Evolutionary conservation across 1,139 yeast genomes (phyloP).

Genomic region (Suhomyces terraborum): DNA sequence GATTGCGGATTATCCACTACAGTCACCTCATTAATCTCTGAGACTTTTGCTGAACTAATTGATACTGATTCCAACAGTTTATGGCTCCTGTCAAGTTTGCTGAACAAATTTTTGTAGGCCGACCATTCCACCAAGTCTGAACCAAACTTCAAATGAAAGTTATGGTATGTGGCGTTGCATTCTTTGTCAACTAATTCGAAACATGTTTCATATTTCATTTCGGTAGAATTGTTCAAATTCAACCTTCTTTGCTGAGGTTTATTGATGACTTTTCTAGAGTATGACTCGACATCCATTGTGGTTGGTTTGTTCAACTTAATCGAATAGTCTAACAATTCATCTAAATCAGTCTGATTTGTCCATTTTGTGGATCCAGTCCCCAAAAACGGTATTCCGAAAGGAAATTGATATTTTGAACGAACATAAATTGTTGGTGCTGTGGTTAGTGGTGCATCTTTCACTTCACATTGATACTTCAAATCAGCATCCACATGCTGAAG

Average conservation of each 20-base stretch:
- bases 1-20: not conserved
- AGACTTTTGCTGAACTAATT: not conserved
- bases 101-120: constrained; percentile 17
- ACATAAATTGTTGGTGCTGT: constrained; percentile 10
- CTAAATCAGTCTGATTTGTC: constrained; percentile 36
- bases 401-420: constrained; percentile 16
- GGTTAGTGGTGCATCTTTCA: constrained; percentile 30
- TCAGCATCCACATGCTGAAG: constrained; percentile 65
- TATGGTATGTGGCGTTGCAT: not conserved
- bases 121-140: constrained; percentile 28
- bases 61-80: not conserved
- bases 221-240: not conserved
- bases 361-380: constrained; percentile 29
- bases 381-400: constrained; percentile 19
- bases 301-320: constrained; percentile 28
- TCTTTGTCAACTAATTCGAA: constrained; percentile 10
- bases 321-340: constrained; percentile 35
- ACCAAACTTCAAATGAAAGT: constrained; percentile 14
- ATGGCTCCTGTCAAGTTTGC: not conserved
- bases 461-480: constrained; percentile 54
- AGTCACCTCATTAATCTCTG: not conserved
- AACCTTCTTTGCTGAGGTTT: not conserved
- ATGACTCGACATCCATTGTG: constrained; percentile 17
- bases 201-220: not conserved
- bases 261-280: constrained; percentile 15